Evolutionary conservation across 352 stramenopile genomes (phyloP), one percentile per base, ranked within the genome.

Genomic region (Globisporangium paddicum): DNA sequence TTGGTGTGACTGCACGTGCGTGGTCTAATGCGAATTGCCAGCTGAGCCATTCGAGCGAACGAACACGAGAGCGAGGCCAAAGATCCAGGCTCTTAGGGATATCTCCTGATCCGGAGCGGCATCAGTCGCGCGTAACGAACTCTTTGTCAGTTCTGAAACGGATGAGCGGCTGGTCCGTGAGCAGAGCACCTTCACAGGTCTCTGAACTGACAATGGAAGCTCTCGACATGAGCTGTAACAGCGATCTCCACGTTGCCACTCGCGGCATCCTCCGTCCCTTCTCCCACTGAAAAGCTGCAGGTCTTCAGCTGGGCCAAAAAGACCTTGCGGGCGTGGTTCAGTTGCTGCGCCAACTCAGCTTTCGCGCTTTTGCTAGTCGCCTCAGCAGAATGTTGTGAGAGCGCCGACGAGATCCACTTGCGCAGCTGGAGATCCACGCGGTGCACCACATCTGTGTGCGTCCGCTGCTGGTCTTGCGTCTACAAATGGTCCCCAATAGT

Each of bases 401-500:
- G 60, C 48, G 69, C 55, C 19, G 32, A 47, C 1, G 79, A 81
- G 64, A 90, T 76, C 76, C 77, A 87, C 26, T 72, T 71, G 30
- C 82, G 71, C 5, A 89, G 68, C 25, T 74, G 58, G 54, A 89
- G 57, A 40, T 89, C 82, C 25, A 91, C 69, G 11, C 68, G 64
- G 42, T 91, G 79, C 13, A 71, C 44, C 16, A 82, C 32, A 21
- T 65, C 81, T 8, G 61, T 59, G 9, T 66, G 46, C 1, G 60
- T 83, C 32, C 41, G 59, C 14, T 63, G 25, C 25, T 71, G 68
- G 60, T 89, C 77, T 10, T 48, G 48, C 16, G 3, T 26, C 79
- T 86, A 30, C n/a, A 26, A 51, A 14, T n/a, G 16, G 16, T 11
- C n/a, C 16, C 5, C 23, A 48, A 9, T 40, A 9, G 49, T 53